Conservation (phyloP, 768 basidiomycete genomes). For the Artomyces pyxidatus region DNA sequence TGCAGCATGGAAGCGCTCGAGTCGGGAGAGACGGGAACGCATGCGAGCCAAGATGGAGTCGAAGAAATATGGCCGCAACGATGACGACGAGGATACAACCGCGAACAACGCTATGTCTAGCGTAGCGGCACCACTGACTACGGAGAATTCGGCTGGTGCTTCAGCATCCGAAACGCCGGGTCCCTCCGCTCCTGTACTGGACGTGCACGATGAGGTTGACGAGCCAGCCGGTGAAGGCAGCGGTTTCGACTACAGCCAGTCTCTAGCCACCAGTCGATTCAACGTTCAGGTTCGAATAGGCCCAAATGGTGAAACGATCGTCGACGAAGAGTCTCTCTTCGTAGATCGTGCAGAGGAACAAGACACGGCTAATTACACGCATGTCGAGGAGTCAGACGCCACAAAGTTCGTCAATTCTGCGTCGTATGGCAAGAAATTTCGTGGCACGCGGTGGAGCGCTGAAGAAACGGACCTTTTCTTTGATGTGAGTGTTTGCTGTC, state of each 20-base stretch:
- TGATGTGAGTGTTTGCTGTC: constrained; percentile 45
- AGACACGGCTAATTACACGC: constrained; percentile 65
- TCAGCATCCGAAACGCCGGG: constrained; percentile 1
- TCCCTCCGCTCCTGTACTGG: not conserved
- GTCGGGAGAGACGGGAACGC: constrained; percentile 54
- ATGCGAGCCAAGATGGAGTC: constrained; percentile 60
- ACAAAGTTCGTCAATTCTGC: constrained; percentile 81
- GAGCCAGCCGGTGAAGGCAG: constrained; percentile 31
- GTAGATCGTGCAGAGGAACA: constrained; percentile 65
- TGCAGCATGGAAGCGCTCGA: constrained; percentile 61
- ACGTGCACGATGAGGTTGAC: constrained; percentile 3
- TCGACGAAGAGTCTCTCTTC: constrained; percentile 79
- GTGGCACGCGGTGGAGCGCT: constrained; percentile 83
- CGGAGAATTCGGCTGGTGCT: not conserved
- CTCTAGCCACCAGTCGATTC: constrained; percentile 59
- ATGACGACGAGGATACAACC: constrained; percentile 32
- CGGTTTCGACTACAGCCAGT: constrained; percentile 64
- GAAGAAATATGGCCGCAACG: constrained; percentile 63
- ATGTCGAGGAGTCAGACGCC: constrained; percentile 75
- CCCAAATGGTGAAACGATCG: constrained; percentile 78
- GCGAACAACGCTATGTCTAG: not conserved
- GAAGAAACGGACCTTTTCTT: constrained; percentile 88
- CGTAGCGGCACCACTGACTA: not conserved
- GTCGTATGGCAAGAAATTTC: constrained; percentile 71
- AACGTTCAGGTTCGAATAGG: constrained; percentile 85